A percentile compares a stretch with the other conserved stretches of the same genome.
Conservation (phyloP, 805 yeast genomes). For the Cyberlindnera suaveolens region DNA sequence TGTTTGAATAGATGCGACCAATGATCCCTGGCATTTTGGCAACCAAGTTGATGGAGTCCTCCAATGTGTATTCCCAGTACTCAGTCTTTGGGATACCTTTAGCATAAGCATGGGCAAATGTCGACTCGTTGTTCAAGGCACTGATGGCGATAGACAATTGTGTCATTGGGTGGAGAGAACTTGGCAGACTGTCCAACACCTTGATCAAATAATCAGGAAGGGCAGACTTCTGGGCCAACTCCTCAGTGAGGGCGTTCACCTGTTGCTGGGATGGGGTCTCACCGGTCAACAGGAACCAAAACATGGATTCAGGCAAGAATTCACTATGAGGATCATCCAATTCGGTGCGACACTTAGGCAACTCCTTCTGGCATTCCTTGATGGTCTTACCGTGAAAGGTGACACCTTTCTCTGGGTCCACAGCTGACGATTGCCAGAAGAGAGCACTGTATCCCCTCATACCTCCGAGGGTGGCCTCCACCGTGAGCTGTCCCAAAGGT, state of each 20-base stretch:
- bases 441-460: conserved; percentile 74
- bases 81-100: conserved; percentile 60
- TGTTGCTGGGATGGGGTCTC: conserved; percentile 59
- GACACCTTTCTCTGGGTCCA: conserved; percentile 73
- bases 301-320: conserved; percentile 70
- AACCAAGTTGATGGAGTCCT: conserved; percentile 62
- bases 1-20: conserved; percentile 66
- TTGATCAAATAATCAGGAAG: conserved; percentile 60
- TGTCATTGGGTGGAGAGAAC: conserved; percentile 76
- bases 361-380: conserved; percentile 57
- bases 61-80: conserved; percentile 72
- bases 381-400: conserved; percentile 75
- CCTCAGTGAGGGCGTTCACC: conserved; percentile 48
- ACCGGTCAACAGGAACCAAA: conserved; percentile 76
- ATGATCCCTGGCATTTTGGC: conserved; percentile 72
- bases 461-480: conserved; percentile 52
- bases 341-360: conserved; percentile 47
- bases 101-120: conserved; percentile 68
- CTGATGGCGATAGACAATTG: conserved; percentile 72
- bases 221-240: conserved; percentile 57
- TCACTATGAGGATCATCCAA: conserved; percentile 35
- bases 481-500: conserved; percentile 39
- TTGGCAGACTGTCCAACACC: conserved; percentile 57
- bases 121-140: conserved; percentile 65
- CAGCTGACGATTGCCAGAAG: conserved; percentile 76